Evolutionary conservation across 495 filamentous ascomycete species (phyloP), one percentile per base, ranked within the genome.

Genomic region (Peziza echinospora): DNA sequence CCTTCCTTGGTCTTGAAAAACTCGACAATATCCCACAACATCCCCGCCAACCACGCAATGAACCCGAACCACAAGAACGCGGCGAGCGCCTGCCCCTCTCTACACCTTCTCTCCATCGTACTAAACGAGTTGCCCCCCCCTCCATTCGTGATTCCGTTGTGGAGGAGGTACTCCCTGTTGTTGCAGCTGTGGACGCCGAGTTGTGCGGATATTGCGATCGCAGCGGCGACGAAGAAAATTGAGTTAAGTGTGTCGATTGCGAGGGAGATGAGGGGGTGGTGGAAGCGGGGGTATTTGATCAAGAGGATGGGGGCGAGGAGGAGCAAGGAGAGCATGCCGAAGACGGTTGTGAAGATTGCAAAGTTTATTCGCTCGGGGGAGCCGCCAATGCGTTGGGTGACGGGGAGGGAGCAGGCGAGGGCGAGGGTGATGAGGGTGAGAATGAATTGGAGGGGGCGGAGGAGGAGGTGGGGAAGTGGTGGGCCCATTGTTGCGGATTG

Each of bases 1-100:
- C 42, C 11, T 10, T 30, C 47, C 45, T 21, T 23, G 1, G 25
- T 26, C 5, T 25, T 19, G 1, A 9, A 19, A 48, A 16, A 37
- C 47, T 48, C 55, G 44, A 53, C n/a, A 47, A 21, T 19, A 49
- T 37, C 26, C 22, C 55, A 23, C 3, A 48, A 3, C 21, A 50
- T 42, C n/a, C 49, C 54, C 9, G 21, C 55, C 30, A 50, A 28
- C 23, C 58, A 55, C 28, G 49, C 51, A 10, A 28, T 49, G 21
- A 53, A 50, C 0, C 56, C 48, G 13, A 59, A 58, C 56, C 56
- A 59, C 45, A 53, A 26, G 34, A 59, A 59, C 2, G 55, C 56
- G 0, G 56, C 59, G 49, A 59, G 49, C 1, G 56, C 52, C 24
- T 59, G 50, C 5, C 56, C 56, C 52, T 59, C 56, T 11, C 47